Percentiles rank a stretch among this genome's conserved stretches.
Evolutionary conservation across 2,329 filamentous ascomycete species (phyloP).

Genomic region (Monosporascus sp.): DNA sequence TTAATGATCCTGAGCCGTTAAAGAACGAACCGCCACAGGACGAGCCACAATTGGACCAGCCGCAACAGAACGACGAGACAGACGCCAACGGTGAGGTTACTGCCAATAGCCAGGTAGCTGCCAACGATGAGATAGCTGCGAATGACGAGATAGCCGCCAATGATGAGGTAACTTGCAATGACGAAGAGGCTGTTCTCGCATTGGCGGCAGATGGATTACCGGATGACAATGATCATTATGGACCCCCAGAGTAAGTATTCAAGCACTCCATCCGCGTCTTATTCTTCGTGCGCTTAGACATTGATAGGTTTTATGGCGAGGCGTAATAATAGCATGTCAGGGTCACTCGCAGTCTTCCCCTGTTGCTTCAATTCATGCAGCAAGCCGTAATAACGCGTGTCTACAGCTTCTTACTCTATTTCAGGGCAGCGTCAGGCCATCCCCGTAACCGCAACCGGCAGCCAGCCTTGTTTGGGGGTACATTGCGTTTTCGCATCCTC

Average conservation of each 20-base stretch:
- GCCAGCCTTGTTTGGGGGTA: too few species aligned
- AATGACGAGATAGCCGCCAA: conserved; percentile 6
- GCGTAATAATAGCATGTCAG: conserved; percentile 12
- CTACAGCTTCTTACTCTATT: too few species aligned
- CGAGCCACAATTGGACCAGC: not conserved
- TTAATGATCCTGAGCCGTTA: conserved; percentile 17
- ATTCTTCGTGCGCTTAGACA: conserved; percentile 3
- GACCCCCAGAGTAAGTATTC: conserved; percentile 20
- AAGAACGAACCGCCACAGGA: conserved; percentile 7
- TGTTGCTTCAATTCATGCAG: too few species aligned
- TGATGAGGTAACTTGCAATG: not conserved
- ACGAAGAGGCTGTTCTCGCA: conserved; percentile 19
- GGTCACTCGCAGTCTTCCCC: too few species aligned
- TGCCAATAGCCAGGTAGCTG: conserved; percentile 20
- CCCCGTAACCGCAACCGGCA: too few species aligned
- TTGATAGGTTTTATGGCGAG: conserved; percentile 23
- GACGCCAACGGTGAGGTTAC: conserved; percentile 22
- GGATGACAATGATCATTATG: conserved; percentile 18
- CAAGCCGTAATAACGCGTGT: too few species aligned
- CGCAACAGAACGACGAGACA: conserved; percentile 12
- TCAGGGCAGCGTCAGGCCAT: too few species aligned
- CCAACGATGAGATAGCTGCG: conserved; percentile 9
- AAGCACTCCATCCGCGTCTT: not conserved
- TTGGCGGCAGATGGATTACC: conserved; percentile 22
- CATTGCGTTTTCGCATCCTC: too few species aligned